Evolutionary conservation across 208 protist species (phyloP), one percentile per base, ranked within the genome.

Genomic region (Angomonas deanei): DNA sequence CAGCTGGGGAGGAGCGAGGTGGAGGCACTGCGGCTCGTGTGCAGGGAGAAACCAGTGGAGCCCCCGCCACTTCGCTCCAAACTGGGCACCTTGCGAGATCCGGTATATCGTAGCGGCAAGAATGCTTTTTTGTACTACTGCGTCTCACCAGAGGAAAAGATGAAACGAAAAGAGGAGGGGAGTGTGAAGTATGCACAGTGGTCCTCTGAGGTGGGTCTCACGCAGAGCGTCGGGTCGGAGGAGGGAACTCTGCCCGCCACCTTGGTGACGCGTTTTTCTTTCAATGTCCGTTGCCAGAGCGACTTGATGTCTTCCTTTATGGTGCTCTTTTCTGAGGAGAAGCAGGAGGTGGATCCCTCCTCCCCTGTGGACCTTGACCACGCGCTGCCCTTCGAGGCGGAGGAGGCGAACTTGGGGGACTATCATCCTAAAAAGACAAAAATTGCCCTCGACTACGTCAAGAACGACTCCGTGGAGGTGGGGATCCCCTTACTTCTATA

Each of bases 401-500:
- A 28, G 0, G 68, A 78, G 23, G 64, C 61, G n/a, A 21, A 52
- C 3, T 21, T 64, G 4, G 77, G 77, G 8, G 68, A 66, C 0
- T 42, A 81, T 27, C 68, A 82, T 42, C 71, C 66, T n/a, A 79
- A 74, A 32, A 78, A 72, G 54, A 70, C 70, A 6, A 66, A 70
- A 27, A 66, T 84, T 21, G 39, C 88, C 21, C 73, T 85, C 30
- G 42, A 74, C 36, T 76, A 70, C 62, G 66, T 66, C 10, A 55
- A 77, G 24, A 61, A 68, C 0, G 47, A 70, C n/a, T 55, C 65
- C 36, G 56, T 53, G n/a, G 67, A 68, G 39, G 52, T 70, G 33
- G 78, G 70, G 26, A 69, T 87, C 27, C 85, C 88, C 5, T 69
- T 94, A 33, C 56, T 92, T 39, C 72, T 94, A 36, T 86, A 86